A percentile compares a stretch with the other conserved stretches of the same genome.
Evolutionary conservation across 2,329 filamentous ascomycete species (phyloP).

Genomic region (Gaeumannomyces tritici): DNA sequence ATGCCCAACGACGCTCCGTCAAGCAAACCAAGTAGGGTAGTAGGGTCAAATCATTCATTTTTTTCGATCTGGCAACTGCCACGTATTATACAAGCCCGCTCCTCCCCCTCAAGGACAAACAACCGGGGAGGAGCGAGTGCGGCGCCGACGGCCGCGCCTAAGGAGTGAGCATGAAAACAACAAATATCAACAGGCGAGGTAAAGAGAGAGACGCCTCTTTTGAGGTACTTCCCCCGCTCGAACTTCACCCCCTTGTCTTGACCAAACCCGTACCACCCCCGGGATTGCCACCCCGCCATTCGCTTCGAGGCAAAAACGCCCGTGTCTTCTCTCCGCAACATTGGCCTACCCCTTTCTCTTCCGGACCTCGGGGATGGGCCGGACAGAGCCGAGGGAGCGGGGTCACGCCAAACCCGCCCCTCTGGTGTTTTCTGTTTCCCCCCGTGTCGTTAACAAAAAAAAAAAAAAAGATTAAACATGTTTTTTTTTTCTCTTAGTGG

Average conservation of each 20-base stretch:
- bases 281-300: neutral
- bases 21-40: neutral
- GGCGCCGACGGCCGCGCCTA: neutral
- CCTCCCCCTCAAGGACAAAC: neutral
- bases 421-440: constrained; percentile 1
- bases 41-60: neutral
- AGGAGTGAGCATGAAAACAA: constrained; percentile 4
- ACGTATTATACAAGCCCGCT: constrained; percentile 9
- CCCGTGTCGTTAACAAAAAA: neutral
- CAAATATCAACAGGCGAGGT: constrained; percentile 3
- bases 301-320: neutral
- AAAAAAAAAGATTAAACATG: neutral
- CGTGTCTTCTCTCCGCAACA: neutral
- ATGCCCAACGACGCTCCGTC: neutral
- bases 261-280: too few relatives aligned
- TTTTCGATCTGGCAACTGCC: neutral
- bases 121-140: neutral
- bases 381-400: too few relatives aligned
- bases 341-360: neutral
- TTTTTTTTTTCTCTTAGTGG: constrained; percentile 26
- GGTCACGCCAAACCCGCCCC: constrained; percentile 4
- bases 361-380: too few relatives aligned
- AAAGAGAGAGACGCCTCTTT: neutral
- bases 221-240: too few relatives aligned
- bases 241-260: neutral